Conservation (phyloP, 805 yeast species). For the Spencermartinsiella europaea region DNA sequence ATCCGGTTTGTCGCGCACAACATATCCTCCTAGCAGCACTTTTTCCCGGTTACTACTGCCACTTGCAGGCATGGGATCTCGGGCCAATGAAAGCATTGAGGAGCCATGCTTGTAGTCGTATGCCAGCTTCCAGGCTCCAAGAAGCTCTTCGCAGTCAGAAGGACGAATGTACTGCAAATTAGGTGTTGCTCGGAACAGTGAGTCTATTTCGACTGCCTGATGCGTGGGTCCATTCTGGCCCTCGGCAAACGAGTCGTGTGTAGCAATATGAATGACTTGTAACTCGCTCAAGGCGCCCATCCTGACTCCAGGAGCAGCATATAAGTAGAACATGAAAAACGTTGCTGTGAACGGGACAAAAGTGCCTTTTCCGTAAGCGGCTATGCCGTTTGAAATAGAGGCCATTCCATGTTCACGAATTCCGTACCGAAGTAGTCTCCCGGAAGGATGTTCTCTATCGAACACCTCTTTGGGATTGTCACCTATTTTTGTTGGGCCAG, state of each 20-base stretch:
- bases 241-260: slow-evolving; percentile 51
- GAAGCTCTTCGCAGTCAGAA: slow-evolving; percentile 45
- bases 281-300: slow-evolving; percentile 42
- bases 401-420: slow-evolving; percentile 99
- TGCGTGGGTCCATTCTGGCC: slow-evolving; percentile 57
- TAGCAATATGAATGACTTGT: slow-evolving; percentile 45
- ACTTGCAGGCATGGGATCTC: slow-evolving; percentile 42
- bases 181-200: slow-evolving; percentile 47
- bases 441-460: not conserved
- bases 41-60: slow-evolving; percentile 6
- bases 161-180: slow-evolving; percentile 45
- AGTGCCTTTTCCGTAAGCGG: slow-evolving; percentile 34
- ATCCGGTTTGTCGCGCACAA: slow-evolving; percentile 6
- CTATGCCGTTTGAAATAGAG: slow-evolving; percentile 87
- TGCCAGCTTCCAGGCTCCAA: slow-evolving; percentile 53
- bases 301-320: slow-evolving; percentile 52
- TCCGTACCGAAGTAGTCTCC: slow-evolving; percentile 61
- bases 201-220: slow-evolving; percentile 47
- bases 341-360: slow-evolving; percentile 39
- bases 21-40: slow-evolving; percentile 11
- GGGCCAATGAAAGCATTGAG: slow-evolving; percentile 63
- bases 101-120: slow-evolving; percentile 56
- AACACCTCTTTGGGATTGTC: slow-evolving; percentile 6
- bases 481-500: slow-evolving; percentile 8
- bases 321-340: slow-evolving; percentile 32